A percentile compares a stretch with the other conserved stretches of the same genome.
phyloP scores from a whole-genome alignment of 2,329 filamentous ascomycete species.

The Myriosclerotinia scirpicola region DNA sequence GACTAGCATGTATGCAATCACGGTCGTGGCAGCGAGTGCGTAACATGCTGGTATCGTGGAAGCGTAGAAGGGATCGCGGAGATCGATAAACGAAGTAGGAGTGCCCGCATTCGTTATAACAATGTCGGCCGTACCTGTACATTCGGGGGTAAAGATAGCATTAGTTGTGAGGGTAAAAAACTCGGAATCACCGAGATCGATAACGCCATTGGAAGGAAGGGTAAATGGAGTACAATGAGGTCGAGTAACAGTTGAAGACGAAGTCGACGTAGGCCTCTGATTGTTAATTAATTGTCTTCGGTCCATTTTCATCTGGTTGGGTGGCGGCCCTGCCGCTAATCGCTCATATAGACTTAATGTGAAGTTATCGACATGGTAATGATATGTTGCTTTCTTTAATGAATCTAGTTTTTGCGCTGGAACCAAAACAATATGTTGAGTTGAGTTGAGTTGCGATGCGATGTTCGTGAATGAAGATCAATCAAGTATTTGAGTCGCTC shows the following conservation, averaged over 20 bases:
- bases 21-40: constrained; percentile 83
- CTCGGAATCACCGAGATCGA: constrained; percentile 42
- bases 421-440: background rate
- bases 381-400: background rate
- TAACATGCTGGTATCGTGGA: constrained; percentile 93
- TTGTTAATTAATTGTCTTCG: constrained; percentile 38
- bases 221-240: constrained; percentile 62
- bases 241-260: constrained; percentile 41
- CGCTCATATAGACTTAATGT: constrained; percentile 22
- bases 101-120: constrained; percentile 32
- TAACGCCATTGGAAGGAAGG: constrained; percentile 57
- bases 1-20: constrained; percentile 84
- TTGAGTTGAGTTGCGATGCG: background rate
- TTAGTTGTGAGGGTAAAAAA: constrained; percentile 47
- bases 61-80: constrained; percentile 86
- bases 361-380: constrained; percentile 20
- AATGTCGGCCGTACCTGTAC: constrained; percentile 44
- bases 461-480: background rate
- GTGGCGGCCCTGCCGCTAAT: constrained; percentile 37
- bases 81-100: constrained; percentile 47
- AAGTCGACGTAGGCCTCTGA: constrained; percentile 26
- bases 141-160: constrained; percentile 51
- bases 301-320: constrained; percentile 33
- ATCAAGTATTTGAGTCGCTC: constrained; percentile 2
- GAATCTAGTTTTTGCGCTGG: background rate